Conservation (phyloP, 2,329 filamentous ascomycete species). For the Blastomyces parvus region DNA sequence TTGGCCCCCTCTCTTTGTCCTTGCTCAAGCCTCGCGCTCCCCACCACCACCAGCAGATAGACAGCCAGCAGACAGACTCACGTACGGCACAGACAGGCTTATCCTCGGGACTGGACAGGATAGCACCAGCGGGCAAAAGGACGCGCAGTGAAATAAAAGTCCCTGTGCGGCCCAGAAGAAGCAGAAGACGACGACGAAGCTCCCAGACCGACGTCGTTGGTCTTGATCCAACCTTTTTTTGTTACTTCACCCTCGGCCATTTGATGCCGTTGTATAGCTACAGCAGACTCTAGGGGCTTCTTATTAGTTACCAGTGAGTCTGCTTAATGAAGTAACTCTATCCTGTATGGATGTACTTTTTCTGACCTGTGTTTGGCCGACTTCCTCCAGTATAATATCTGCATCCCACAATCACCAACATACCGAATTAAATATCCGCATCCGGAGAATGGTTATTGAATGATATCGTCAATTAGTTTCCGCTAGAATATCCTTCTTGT, state of each 20-base stretch:
- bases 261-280: neutral
- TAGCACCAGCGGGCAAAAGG: neutral
- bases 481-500: neutral
- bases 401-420: neutral
- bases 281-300: neutral
- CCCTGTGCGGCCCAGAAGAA: neutral
- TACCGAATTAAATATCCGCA: neutral
- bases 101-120: neutral
- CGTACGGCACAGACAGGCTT: too few relatives aligned
- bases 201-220: neutral
- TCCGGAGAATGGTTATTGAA: neutral
- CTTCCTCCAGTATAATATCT: neutral
- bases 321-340: too few relatives aligned
- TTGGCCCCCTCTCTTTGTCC: slow-evolving; percentile 2
- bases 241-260: neutral
- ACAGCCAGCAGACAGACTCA: too few relatives aligned
- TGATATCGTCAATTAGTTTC: slow-evolving; percentile 4
- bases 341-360: neutral
- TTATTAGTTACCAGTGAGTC: neutral
- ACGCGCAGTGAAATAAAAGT: neutral
- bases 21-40: neutral
- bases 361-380: neutral
- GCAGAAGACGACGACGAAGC: neutral
- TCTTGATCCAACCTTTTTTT: neutral
- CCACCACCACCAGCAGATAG: neutral